These are phyloP conservation scores for Lachnellula hyalina DNA, from an alignment of 2,329 filamentous ascomycete species.

Conservation along the genomic window DNA sequence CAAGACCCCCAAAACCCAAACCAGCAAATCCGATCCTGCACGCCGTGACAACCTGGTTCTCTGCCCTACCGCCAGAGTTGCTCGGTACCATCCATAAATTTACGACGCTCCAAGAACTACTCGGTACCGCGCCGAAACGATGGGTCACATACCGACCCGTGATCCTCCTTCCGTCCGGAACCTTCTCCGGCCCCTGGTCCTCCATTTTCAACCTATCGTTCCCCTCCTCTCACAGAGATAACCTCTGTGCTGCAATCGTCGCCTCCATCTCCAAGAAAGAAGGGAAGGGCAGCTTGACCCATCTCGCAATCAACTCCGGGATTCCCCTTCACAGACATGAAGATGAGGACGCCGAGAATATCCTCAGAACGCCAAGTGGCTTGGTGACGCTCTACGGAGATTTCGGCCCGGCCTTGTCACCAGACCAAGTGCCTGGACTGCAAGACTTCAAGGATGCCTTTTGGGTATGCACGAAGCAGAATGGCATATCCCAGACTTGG, in stretches of 20 bases:
- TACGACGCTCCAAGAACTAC: slow-evolving; percentile 10
- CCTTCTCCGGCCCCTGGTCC: slow-evolving; percentile 42
- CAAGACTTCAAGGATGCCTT: slow-evolving; percentile 62
- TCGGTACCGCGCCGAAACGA: slow-evolving; percentile 41
- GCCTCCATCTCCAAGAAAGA: slow-evolving; percentile 37
- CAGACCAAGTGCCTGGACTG: slow-evolving; percentile 7
- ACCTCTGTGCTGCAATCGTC: slow-evolving; percentile 48
- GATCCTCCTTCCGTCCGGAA: slow-evolving; percentile 54
- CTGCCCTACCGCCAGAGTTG: slow-evolving; percentile 19
- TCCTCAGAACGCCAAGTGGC: slow-evolving; percentile 66
- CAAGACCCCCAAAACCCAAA: slow-evolving; percentile 28
- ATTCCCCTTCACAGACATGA: slow-evolving; percentile 44
- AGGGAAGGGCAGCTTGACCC: slow-evolving; percentile 42
- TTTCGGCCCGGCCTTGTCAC: slow-evolving; percentile 53
- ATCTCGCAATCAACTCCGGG: slow-evolving; percentile 56
- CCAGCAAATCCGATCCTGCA: slow-evolving; percentile 34
- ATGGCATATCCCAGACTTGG: slow-evolving; percentile 79
- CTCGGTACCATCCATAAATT: slow-evolving; percentile 11
- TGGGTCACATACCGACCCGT: slow-evolving; percentile 59
- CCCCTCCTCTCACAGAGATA: neutral
- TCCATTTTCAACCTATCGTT: slow-evolving; percentile 6
- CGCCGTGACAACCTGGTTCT: slow-evolving; percentile 35
- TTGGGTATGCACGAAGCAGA: slow-evolving; percentile 76
- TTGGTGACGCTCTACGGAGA: slow-evolving; percentile 67
- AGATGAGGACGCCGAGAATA: slow-evolving; percentile 49